Percentiles rank a stretch among this genome's conserved stretches.
phyloP scores from a whole-genome alignment of 2,329 filamentous ascomycete species.

The Didymella segeticola region DNA sequence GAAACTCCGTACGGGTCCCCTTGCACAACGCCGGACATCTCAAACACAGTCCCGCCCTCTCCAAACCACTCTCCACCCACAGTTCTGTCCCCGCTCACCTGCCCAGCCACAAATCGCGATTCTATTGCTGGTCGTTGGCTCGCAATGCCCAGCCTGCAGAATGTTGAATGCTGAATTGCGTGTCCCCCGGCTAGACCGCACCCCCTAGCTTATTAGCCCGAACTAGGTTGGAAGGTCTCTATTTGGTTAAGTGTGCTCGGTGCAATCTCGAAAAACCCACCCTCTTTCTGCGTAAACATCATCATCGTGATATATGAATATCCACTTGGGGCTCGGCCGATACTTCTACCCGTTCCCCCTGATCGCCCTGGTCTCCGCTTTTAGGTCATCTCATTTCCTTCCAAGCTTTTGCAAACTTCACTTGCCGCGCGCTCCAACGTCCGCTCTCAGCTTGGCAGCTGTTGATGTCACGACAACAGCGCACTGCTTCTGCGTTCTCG shows the following conservation, averaged over 20 bases:
- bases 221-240: conserved; percentile 1
- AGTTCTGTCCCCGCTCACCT: conserved; percentile 3
- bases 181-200: conserved; percentile 10
- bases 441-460: background rate
- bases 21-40: conserved; percentile 9
- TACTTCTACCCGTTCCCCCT: conserved; percentile 17
- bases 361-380: conserved; percentile 17
- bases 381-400: conserved; percentile 18
- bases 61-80: conserved; percentile 3
- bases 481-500: background rate
- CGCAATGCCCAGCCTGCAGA: conserved; percentile 6
- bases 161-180: conserved; percentile 17
- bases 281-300: conserved; percentile 11
- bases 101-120: conserved; percentile 5
- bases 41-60: conserved; percentile 11
- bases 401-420: conserved; percentile 15
- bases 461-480: conserved; percentile 9
- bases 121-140: conserved; percentile 8
- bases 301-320: conserved; percentile 14
- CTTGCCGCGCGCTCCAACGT: conserved; percentile 10
- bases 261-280: conserved; percentile 17
- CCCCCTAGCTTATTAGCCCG: conserved; percentile 7
- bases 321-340: conserved; percentile 14
- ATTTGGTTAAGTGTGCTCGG: conserved; percentile 14
- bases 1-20: conserved; percentile 3